phyloP scores from a whole-genome alignment of 2,329 filamentous ascomycete genomes.

The Fusarium sp. region DNA sequence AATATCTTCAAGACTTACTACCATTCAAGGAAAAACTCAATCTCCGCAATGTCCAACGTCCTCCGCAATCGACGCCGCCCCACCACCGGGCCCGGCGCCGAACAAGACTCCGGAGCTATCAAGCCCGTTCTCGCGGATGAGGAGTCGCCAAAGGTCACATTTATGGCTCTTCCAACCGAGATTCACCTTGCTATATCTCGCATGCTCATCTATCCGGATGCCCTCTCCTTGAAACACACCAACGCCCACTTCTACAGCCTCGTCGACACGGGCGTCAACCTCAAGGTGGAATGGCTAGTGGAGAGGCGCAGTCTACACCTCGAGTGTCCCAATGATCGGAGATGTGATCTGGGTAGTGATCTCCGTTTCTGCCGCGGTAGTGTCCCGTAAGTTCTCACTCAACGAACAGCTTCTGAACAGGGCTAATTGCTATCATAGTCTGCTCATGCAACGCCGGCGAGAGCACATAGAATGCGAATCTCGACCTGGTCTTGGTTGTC shows the following conservation, averaged over 20 bases:
- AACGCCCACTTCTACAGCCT: slow-evolving; percentile 68
- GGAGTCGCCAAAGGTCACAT: background rate
- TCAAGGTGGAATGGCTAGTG: slow-evolving; percentile 75
- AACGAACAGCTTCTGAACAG: background rate
- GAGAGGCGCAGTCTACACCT: slow-evolving; percentile 68
- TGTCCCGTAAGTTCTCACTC: slow-evolving; percentile 57
- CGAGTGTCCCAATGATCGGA: slow-evolving; percentile 67
- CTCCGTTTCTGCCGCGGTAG: slow-evolving; percentile 67
- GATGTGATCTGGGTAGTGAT: slow-evolving; percentile 67
- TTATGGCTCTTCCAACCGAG: slow-evolving; percentile 67
- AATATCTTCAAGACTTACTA: background rate
- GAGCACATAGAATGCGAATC: slow-evolving; percentile 69
- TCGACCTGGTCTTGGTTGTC: slow-evolving; percentile 62
- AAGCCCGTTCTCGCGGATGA: background rate
- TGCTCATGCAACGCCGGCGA: slow-evolving; percentile 65
- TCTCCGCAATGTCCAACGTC: slow-evolving; percentile 32
- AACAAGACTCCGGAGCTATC: slow-evolving; percentile 13
- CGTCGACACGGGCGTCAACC: slow-evolving; percentile 69
- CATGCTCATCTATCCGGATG: slow-evolving; percentile 72
- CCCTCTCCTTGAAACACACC: slow-evolving; percentile 72
- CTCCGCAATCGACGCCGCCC: slow-evolving; percentile 34
- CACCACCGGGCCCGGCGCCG: slow-evolving; percentile 35
- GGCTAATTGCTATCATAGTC: slow-evolving; percentile 45
- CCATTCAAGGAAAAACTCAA: background rate
- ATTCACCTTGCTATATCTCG: slow-evolving; percentile 69